phyloP scores from a whole-genome alignment of 2,329 filamentous ascomycete genomes.

The Microdochium nivale region DNA sequence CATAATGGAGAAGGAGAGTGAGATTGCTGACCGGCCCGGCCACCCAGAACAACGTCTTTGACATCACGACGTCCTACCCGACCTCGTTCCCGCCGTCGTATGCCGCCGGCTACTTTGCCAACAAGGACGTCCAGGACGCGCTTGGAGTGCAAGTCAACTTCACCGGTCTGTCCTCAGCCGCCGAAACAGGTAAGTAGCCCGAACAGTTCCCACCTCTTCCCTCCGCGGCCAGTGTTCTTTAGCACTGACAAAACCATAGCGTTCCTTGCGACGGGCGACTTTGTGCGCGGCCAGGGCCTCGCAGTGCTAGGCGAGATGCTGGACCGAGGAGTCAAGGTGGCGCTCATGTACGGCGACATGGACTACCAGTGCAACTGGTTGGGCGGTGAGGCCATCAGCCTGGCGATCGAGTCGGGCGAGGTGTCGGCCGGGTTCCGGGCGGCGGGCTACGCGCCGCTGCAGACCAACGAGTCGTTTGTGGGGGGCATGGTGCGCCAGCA shows the following conservation, averaged over 20 bases:
- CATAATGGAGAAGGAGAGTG: no score
- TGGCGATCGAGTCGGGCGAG: slow-evolving; percentile 18
- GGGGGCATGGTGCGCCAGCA: slow-evolving; percentile 35
- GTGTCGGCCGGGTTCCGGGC: slow-evolving; percentile 26
- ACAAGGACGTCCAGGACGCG: slow-evolving; percentile 39
- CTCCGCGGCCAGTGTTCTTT: no score
- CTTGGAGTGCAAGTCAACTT: slow-evolving; percentile 54
- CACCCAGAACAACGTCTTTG: slow-evolving; percentile 47
- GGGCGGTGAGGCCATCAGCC: slow-evolving; percentile 15
- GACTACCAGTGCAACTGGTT: slow-evolving; percentile 25
- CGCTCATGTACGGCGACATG: slow-evolving; percentile 18
- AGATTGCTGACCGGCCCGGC: slow-evolving; percentile 15
- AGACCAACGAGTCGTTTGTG: slow-evolving; percentile 25
- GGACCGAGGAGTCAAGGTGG: slow-evolving; percentile 12
- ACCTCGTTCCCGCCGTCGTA: slow-evolving; percentile 50
- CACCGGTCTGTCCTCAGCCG: slow-evolving; percentile 28
- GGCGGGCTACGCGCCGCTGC: slow-evolving; percentile 33
- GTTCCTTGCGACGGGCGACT: slow-evolving; percentile 47
- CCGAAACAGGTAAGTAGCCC: slow-evolving; percentile 14
- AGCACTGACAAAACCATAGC: slow-evolving; percentile 21
- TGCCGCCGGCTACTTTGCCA: slow-evolving; percentile 51
- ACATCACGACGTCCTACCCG: slow-evolving; percentile 36
- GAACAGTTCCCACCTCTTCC: no score
- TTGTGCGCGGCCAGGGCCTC: slow-evolving; percentile 14
- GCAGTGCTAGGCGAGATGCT: slow-evolving; percentile 11